These are phyloP conservation scores for Drechmeria coniospora DNA, from an alignment of 2,329 filamentous ascomycete genomes.

Conservation along the genomic window DNA sequence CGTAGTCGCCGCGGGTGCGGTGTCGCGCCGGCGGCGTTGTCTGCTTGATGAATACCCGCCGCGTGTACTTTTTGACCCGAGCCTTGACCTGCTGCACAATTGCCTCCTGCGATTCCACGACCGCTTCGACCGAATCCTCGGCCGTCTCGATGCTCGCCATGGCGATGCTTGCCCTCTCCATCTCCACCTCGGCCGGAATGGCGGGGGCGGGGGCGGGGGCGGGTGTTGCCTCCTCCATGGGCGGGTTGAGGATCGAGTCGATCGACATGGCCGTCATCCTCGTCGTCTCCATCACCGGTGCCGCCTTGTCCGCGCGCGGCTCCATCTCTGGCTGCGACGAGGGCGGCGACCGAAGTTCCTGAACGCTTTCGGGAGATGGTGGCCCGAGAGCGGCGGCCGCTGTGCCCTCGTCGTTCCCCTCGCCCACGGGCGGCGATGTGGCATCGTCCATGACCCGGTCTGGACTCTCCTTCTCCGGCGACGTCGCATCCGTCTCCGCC, in stretches of 20 bases:
- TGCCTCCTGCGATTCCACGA: not conserved
- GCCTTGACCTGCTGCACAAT: constrained; percentile 1
- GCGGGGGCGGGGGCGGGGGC: too few relatives aligned
- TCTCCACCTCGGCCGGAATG: too few relatives aligned
- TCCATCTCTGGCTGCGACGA: constrained; percentile 3
- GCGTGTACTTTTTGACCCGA: constrained; percentile 20
- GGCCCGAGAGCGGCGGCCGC: constrained; percentile 7
- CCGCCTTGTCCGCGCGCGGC: too few relatives aligned
- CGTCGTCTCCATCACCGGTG: not conserved
- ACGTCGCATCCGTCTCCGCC: constrained; percentile 29
- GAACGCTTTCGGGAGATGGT: constrained; percentile 16
- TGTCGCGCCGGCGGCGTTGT: constrained; percentile 16
- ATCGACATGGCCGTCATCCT: constrained; percentile 16
- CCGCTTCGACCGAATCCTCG: constrained; percentile 4
- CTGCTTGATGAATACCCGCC: constrained; percentile 18
- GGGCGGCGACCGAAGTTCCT: constrained; percentile 12
- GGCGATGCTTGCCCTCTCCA: too few relatives aligned
- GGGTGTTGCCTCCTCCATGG: too few relatives aligned
- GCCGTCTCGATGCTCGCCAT: constrained; percentile 13
- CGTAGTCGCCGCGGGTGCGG: constrained; percentile 64
- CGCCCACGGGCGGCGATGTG: constrained; percentile 12
- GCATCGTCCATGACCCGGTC: constrained; percentile 20
- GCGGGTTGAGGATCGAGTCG: constrained; percentile 17
- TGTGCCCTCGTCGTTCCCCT: too few relatives aligned
- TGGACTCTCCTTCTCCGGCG: constrained; percentile 32